These are phyloP conservation scores for Heracleum sosnowskyi DNA, from an alignment of 129 eudicot species.

Conservation along the genomic window DNA sequence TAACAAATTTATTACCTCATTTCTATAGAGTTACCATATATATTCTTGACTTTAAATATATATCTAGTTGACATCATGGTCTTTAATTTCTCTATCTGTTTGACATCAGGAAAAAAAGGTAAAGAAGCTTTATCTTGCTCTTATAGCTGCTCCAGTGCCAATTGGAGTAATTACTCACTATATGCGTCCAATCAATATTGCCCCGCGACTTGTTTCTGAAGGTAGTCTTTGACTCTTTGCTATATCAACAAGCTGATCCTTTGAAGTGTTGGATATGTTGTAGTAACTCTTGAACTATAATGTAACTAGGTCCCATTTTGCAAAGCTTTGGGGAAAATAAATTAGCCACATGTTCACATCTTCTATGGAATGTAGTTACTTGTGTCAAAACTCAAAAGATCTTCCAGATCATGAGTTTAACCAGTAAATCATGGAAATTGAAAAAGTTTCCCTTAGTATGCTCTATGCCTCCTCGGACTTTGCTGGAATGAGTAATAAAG, in stretches of 20 bases:
- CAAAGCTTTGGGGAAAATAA: not conserved
- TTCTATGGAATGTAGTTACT: not conserved
- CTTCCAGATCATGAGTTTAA: not conserved
- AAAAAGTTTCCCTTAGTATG: not conserved
- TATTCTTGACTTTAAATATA: not conserved
- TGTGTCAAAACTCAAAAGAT: not conserved
- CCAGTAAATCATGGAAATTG: not conserved
- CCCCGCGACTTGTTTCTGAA: slow-evolving; percentile 73
- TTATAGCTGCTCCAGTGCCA: slow-evolving; percentile 76
- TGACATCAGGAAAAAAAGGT: slow-evolving; percentile 70
- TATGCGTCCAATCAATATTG: slow-evolving; percentile 74
- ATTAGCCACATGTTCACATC: not conserved
- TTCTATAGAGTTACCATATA: not conserved
- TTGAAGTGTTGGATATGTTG: not conserved
- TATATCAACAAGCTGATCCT: not conserved
- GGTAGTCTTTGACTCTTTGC: slow-evolving; percentile 34
- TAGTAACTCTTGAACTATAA: not conserved
- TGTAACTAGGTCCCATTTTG: not conserved
- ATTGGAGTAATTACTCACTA: slow-evolving; percentile 77
- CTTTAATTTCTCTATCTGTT: not conserved
- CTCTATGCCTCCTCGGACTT: not conserved
- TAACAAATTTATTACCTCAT: not conserved
- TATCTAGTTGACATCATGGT: not conserved
- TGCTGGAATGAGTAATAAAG: not conserved
- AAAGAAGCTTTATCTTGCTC: slow-evolving; percentile 92